phyloP scores from a whole-genome alignment of 345 rosid species.

The Linum usitatissimum region DNA sequence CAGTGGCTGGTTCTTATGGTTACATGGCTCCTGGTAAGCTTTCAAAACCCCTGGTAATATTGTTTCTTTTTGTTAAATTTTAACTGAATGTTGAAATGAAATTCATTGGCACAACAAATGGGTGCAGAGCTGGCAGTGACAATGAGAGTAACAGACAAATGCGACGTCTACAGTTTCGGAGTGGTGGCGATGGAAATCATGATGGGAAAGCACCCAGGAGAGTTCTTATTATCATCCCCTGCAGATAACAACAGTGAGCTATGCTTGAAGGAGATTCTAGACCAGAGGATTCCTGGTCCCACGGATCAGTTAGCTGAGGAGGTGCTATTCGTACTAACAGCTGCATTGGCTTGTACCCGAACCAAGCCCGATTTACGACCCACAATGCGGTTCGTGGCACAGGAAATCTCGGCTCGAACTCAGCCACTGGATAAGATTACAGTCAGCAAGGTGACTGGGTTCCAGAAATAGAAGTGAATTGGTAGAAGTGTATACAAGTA shows the following conservation, averaged over 20 bases:
- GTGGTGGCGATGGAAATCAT: slow-evolving; percentile 51
- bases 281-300: slow-evolving; percentile 38
- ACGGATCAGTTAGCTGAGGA: slow-evolving; percentile 32
- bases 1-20: slow-evolving; percentile 54
- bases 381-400: slow-evolving; percentile 47
- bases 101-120: too few species aligned
- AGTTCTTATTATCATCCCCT: slow-evolving; percentile 22
- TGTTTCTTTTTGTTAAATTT: too few species aligned
- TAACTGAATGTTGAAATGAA: too few species aligned
- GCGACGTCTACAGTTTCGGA: slow-evolving; percentile 56
- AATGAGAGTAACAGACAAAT: slow-evolving; percentile 33
- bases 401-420: slow-evolving; percentile 35
- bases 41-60: background rate
- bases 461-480: slow-evolving; percentile 14
- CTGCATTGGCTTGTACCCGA: slow-evolving; percentile 39
- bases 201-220: slow-evolving; percentile 66
- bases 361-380: slow-evolving; percentile 36
- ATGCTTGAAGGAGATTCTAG: slow-evolving; percentile 37
- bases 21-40: slow-evolving; percentile 74
- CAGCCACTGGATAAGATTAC: slow-evolving; percentile 24
- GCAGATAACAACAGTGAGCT: slow-evolving; percentile 19
- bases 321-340: slow-evolving; percentile 27
- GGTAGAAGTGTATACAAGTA: background rate
- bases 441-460: slow-evolving; percentile 21
- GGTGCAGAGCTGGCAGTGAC: slow-evolving; percentile 36